Evolutionary conservation across 2,329 filamentous ascomycete genomes (phyloP).

Genomic region (Coniochaeta sp.): DNA sequence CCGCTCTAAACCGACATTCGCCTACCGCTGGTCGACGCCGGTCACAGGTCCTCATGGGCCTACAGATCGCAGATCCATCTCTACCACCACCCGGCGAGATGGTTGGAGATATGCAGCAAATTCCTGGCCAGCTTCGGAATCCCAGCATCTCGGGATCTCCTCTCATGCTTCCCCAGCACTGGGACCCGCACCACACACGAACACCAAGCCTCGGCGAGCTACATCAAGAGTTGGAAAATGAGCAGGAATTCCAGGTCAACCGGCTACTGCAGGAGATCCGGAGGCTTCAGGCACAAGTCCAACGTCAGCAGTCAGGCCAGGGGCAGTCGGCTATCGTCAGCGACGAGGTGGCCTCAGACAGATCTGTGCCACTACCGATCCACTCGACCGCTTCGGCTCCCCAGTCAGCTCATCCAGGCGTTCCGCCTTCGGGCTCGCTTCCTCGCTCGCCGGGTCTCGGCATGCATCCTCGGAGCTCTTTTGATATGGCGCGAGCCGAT

Average conservation of each 20-base stretch:
- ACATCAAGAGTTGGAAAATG: constrained; percentile 71
- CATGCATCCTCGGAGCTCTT: constrained; percentile 44
- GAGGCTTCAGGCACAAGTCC: constrained; percentile 64
- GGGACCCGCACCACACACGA: constrained; percentile 56
- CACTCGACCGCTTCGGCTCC: constrained; percentile 9
- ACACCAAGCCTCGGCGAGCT: constrained; percentile 68
- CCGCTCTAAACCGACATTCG: constrained; percentile 35
- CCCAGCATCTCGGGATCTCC: not conserved
- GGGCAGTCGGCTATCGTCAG: constrained; percentile 28
- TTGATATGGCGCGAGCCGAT: constrained; percentile 50
- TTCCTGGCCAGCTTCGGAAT: constrained; percentile 26
- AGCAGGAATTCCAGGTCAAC: constrained; percentile 75
- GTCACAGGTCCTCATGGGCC: constrained; percentile 64
- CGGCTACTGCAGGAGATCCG: constrained; percentile 71
- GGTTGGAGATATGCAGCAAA: constrained; percentile 40
- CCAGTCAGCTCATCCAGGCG: constrained; percentile 16
- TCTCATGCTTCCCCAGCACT: constrained; percentile 13
- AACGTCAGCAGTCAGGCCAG: constrained; percentile 24
- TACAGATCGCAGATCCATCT: constrained; percentile 64
- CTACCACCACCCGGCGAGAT: constrained; percentile 64
- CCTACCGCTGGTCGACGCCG: constrained; percentile 50
- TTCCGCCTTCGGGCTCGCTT: constrained; percentile 20
- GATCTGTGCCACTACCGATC: constrained; percentile 21
- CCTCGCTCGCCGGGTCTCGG: constrained; percentile 43
- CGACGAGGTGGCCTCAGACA: constrained; percentile 29